Conservation (phyloP, 345 rosid genomes). For the Cardamine resedifolia region DNA sequence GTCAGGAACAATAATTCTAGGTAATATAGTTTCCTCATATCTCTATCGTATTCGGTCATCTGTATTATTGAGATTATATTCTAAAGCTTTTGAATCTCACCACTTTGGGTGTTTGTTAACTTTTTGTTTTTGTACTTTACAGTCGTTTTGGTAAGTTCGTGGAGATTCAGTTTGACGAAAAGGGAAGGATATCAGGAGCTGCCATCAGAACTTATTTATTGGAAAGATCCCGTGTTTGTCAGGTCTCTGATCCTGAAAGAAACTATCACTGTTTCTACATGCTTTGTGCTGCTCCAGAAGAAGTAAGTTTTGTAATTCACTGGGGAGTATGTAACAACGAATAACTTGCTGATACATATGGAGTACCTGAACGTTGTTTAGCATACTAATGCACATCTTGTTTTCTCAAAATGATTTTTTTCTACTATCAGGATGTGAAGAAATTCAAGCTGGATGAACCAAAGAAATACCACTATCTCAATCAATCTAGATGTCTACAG, state of each 20-base stretch:
- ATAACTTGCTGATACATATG: constrained; percentile 10
- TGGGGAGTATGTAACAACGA: constrained; percentile 3
- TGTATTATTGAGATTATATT: not conserved
- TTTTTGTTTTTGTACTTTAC: constrained; percentile 32
- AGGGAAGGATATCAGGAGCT: constrained; percentile 96
- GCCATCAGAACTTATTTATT: constrained; percentile 95
- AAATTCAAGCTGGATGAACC: constrained; percentile 76
- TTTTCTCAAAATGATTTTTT: not conserved
- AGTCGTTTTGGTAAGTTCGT: constrained; percentile 99
- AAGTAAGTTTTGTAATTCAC: constrained; percentile 54
- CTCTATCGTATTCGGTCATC: not conserved
- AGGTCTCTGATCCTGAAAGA: constrained; percentile 98
- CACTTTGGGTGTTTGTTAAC: not conserved
- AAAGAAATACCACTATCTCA: constrained; percentile 83
- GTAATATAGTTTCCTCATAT: constrained; percentile 36
- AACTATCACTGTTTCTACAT: constrained; percentile 99
- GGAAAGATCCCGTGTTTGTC: constrained; percentile 99
- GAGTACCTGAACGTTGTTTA: not conserved
- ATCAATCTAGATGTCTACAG: constrained; percentile 84
- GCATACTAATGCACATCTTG: not conserved
- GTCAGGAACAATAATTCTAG: constrained; percentile 98
- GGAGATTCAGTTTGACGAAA: constrained; percentile 93
- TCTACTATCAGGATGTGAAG: constrained; percentile 58
- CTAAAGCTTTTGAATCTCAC: not conserved
- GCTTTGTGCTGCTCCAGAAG: constrained; percentile 96